A percentile compares a stretch with the other conserved stretches of the same genome.
Evolutionary conservation across 2,329 filamentous ascomycete species (phyloP).

Genomic region (Zymoseptoria ardabiliae): DNA sequence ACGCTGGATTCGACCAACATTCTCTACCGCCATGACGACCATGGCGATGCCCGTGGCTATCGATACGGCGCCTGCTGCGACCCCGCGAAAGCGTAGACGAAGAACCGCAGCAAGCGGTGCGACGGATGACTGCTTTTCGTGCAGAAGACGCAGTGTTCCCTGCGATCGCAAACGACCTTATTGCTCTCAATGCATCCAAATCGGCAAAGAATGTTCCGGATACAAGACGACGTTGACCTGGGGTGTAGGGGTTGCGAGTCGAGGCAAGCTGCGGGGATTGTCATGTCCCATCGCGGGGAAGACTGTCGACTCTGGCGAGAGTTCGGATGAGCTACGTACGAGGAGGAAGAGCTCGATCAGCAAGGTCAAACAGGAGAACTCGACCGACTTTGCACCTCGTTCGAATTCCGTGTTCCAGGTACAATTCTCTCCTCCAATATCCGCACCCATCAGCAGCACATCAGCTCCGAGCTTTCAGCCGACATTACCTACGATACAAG

Average conservation of each 20-base stretch:
- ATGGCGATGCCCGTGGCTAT: background rate
- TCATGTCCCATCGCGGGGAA: constrained; percentile 59
- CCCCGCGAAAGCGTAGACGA: constrained; percentile 64
- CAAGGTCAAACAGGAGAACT: constrained; percentile 2
- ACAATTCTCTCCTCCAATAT: constrained; percentile 1
- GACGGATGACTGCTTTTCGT: constrained; percentile 91
- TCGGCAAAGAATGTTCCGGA: constrained; percentile 86
- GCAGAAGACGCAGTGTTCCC: constrained; percentile 71
- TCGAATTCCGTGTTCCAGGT: constrained; percentile 1
- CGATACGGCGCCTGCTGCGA: constrained; percentile 10
- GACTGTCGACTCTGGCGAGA: constrained; percentile 19
- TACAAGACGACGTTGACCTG: constrained; percentile 97
- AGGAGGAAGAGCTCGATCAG: constrained; percentile 22
- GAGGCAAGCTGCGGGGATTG: constrained; percentile 85
- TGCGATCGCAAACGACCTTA: constrained; percentile 91
- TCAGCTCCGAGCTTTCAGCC: constrained; percentile 9
- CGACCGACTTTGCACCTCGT: background rate
- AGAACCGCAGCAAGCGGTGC: constrained; percentile 82
- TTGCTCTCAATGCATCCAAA: constrained; percentile 87
- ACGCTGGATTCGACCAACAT: background rate
- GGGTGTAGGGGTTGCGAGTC: constrained; percentile 91
- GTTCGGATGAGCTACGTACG: constrained; percentile 8
- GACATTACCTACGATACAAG: constrained; percentile 11
- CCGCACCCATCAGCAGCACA: constrained; percentile 7
- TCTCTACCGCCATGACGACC: background rate